Evolutionary conservation across 1,284 basidiomycete species (phyloP).

Genomic region (Pseudozyma pruni): DNA sequence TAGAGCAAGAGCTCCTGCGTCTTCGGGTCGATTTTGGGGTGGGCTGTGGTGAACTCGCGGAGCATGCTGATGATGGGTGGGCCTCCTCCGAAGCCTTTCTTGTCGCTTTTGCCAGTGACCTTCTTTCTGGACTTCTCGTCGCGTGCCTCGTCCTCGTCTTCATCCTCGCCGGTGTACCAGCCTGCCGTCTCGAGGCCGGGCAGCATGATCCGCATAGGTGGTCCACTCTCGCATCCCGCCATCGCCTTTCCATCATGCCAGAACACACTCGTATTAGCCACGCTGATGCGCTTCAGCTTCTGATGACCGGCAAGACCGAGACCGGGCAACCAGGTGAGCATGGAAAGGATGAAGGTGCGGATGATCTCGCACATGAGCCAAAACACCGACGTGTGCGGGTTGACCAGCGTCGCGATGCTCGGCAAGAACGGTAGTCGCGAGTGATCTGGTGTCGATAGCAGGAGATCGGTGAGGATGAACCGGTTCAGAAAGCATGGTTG

Average conservation of each 20-base stretch:
- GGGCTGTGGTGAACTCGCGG: conserved; percentile 71
- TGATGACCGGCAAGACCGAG: conserved; percentile 30
- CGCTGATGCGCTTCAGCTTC: conserved; percentile 58
- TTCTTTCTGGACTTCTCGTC: not conserved
- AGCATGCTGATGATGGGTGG: conserved; percentile 57
- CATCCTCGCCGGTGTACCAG: conserved; percentile 67
- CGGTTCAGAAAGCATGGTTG: conserved; percentile 67
- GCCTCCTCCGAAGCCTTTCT: conserved; percentile 38
- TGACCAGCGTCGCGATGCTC: conserved; percentile 71
- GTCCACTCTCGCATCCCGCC: conserved; percentile 71
- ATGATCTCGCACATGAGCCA: conserved; percentile 69
- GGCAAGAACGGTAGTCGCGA: conserved; percentile 68
- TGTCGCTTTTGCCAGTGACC: not conserved
- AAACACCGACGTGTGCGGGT: conserved; percentile 68
- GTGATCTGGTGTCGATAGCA: conserved; percentile 58
- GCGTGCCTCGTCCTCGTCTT: conserved; percentile 9
- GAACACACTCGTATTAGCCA: conserved; percentile 71
- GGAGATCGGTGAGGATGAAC: conserved; percentile 68
- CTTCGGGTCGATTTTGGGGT: conserved; percentile 70
- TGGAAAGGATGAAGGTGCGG: conserved; percentile 63
- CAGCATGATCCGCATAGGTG: conserved; percentile 69
- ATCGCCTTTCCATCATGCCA: conserved; percentile 70
- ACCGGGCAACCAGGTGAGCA: conserved; percentile 64
- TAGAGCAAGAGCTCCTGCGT: conserved; percentile 71
- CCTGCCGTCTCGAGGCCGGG: conserved; percentile 70